Evolutionary conservation across 2,329 filamentous ascomycete genomes (phyloP), one percentile per base, ranked within the genome.

Genomic region (Hymenoscyphus salicellus): DNA sequence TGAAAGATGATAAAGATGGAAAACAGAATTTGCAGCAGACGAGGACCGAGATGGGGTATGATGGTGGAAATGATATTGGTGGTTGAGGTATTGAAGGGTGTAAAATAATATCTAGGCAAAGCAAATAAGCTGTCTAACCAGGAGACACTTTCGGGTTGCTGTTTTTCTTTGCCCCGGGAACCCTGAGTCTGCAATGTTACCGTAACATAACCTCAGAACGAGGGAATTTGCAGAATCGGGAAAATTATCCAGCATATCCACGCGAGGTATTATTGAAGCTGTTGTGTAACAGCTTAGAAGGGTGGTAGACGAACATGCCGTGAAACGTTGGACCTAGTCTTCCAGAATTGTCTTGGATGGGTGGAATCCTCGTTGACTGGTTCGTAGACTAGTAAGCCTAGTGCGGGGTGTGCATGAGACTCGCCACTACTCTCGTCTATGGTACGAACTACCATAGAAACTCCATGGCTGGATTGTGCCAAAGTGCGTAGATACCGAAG

Each of bases 11-110:
- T 52, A 20, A 10, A 14, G 14, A 52, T 52, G 46, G 10, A 26
- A 23, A 62, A 65, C 76, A 75, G 56, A 76, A 75, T 61, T 72
- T 75, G 60, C 78, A 72, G 65, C 77, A 78, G 70, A 75, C 76
- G 72, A 79, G 83, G 73, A 78, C 78, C 71, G 77, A 78, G 73
- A 82, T 84, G 74, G 82, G 82, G 36, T 85, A 86, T 77, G 83
- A 82, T 20, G 79, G 77, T 69, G 77, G 84, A 77, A 78, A 82
- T 76, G 80, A 77, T 57, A 78, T 88, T 75, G 85, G 85, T 41
- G 85, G 79, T 65, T 86, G 74, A 70, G 5, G 36, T 5, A 56
- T 2, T 30, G 28, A 30, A 30, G 28, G 28, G 3, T 30, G 28
- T 30, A 6, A 30, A 6, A 30, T 30, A 30, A 30, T 6, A 30